Base-by-base conservation (phyloP, 2,329 filamentous ascomycete genomes). In the Myriosclerotinia duriaeana region DNA sequence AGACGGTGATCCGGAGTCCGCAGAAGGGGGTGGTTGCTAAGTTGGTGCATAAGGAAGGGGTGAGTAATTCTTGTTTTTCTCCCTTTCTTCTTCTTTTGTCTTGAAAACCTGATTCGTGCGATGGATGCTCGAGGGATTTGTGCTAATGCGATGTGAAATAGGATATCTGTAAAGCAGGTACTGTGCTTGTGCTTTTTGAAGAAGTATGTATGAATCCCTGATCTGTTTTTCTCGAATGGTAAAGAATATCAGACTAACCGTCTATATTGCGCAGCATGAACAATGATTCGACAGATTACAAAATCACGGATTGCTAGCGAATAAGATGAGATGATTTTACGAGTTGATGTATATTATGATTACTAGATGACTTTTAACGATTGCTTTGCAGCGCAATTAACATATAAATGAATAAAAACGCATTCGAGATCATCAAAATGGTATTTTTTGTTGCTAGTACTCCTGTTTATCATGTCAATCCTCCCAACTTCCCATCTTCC, bases 111-210 rank as follows among this genome's bases (percentile, higher is more conserved):
- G 3, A 3, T 8, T 17, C 42, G 22, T 6, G 7, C 2, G 9
- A 6, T 15, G 1, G 8, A 12, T 60, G 1, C 3, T 50, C 2
- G 22, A 42, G 15, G 12, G 3, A 9, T 30, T 9, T 12, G 59
- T 64, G 48, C 63, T 66, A 52, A 54, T 62, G 59, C 0, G 8
- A 15, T 22, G 3, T 17, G 30, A 44, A 67, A 59, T 71, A 90
- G 87, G 90, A 92, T 73, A 90, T 92, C 72, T 92, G 90, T 78
- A 91, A 91, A 76, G 89, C 89, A 6, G 90, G 90, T 8, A 92
- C 89, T 5, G 84, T 90, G 8, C 79, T 93, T 56, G 90, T 93
- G 5, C 80, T 91, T 55, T 93, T 93, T 73, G 88, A 90, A 74
- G 87, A 76, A 68, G 71, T 70, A 34, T 62, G 66, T 60, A 17